Evolutionary conservation across 2,329 filamentous ascomycete genomes (phyloP), one percentile per base, ranked within the genome.

Genomic region (Aureobasidium zeae): DNA sequence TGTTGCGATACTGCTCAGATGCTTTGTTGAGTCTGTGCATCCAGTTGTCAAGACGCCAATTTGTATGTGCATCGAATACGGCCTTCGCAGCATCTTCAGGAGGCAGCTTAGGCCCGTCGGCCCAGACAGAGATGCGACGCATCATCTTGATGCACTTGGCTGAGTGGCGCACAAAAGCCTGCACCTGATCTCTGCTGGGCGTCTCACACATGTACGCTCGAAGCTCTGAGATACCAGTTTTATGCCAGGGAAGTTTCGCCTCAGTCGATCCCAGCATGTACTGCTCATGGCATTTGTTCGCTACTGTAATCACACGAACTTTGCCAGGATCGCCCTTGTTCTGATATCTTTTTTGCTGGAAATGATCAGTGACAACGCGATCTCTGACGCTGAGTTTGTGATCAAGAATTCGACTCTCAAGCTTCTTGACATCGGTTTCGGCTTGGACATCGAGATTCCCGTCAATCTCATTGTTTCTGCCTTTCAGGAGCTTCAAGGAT

Each of bases 71-170:
- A 20, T 26, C 21, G 10, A 36, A 36, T 13, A 36, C 13, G 2
- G 22, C 33, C 33, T 24, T 36, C 2, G 33, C 33, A 25, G 33
- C 21, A n/a, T 36, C 33, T 8, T 15, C 21, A 36, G 33, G 33
- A 6, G 33, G 33, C 33, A 36, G 16, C 10, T 36, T 36, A 3
- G 33, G 33, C 19, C 33, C 33, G 2, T 36, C 33, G 3, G 22
- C 13, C 21, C 22, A 36, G 21, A 36, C 12, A 10, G 13, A 2
- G 11, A 36, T n/a, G 10, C 13, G 33, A 11, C 13, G 33, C 15
- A 36, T 26, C 33, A 17, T 36, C 10, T 20, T 26, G 5, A 26
- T 17, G 17, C 15, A 36, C 3, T 17, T 25, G 5, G 21, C 22
- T 7, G 15, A 25, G 11, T 25, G 22, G 22, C 22, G 35, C 7